Base-by-base conservation (phyloP, 177 flowering plant species). In the Vitis hybrid region DNA sequence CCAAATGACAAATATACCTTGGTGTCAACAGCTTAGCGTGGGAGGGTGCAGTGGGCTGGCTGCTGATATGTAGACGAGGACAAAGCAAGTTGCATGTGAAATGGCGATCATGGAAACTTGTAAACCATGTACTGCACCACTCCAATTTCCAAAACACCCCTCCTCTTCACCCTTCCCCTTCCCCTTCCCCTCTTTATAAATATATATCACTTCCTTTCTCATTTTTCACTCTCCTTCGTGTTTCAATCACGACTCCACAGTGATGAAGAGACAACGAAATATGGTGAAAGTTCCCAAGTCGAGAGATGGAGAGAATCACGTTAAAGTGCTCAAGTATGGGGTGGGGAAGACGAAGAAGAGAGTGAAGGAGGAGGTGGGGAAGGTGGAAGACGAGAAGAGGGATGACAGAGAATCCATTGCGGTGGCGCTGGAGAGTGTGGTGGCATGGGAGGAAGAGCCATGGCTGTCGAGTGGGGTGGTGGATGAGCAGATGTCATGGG, bases 401-500 rank as follows among this genome's bases (percentile, higher is more conserved):
- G 49, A 21, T 6, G 64, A 14, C 1, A 51, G 72, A 10, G 78
- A 49, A 4, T 11, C 15, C 13, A 39, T 21, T 13, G 23, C 11
- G 45, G 50, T 6, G 51, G 66, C 13, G 60, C 11, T 18, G 45
- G 69, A 70, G 70, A 52, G 7, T 66, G 32, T 34, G 56, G 8
- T 18, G 34, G 52, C 13, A n/a, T 51, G 32, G 72, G 74, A 59
- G 50, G 74, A 62, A 61, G 21, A 71, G 65, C 70, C 62, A 26
- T 72, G 74, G n/a, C 72, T 78, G 70, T 39, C 56, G 18, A 30
- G 71, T 3, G 72, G 66, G 18, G 72, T 64, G 54, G 80, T 75
- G 70, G 85, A 86, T 60, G 89, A 86, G 69, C 81, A 82, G 59
- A 84, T 84, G 87, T 60, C 81, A 18, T 84, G 89, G 89, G 81